Evolutionary conservation across 2,329 filamentous ascomycete species (phyloP).

Genomic region (Pestalotiopsis fici): DNA sequence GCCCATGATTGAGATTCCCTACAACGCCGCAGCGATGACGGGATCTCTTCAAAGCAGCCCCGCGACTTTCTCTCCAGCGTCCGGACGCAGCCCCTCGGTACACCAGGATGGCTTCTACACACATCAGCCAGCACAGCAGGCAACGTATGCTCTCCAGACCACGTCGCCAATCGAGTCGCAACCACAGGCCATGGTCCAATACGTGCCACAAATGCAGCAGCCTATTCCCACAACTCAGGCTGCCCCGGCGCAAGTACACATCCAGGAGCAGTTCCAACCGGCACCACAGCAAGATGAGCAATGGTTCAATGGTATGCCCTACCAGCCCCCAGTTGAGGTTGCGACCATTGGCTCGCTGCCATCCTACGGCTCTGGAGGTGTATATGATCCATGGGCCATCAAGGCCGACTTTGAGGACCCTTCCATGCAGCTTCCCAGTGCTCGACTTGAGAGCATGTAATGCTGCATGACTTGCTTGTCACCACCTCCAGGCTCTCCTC

Average conservation of each 20-base stretch:
- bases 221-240: constrained; percentile 36
- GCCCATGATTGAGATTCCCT: constrained; percentile 51
- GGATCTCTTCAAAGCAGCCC: constrained; percentile 61
- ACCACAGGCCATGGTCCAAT: constrained; percentile 43
- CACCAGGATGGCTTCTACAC: constrained; percentile 57
- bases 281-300: constrained; percentile 46
- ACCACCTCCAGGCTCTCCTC: not conserved
- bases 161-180: constrained; percentile 47
- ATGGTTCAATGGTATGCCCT: constrained; percentile 53
- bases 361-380: constrained; percentile 46
- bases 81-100: constrained; percentile 53
- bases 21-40: constrained; percentile 46
- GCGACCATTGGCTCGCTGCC: constrained; percentile 54
- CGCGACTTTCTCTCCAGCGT: constrained; percentile 56
- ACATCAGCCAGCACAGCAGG: constrained; percentile 35
- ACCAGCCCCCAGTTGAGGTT: constrained; percentile 60
- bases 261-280: constrained; percentile 37
- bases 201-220: constrained; percentile 36
- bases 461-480: not conserved
- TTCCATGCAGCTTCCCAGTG: constrained; percentile 60
- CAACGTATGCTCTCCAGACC: constrained; percentile 19
- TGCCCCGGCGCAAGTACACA: constrained; percentile 23
- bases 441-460: constrained; percentile 58
- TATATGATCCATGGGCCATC: constrained; percentile 54
- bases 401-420: constrained; percentile 62